These are phyloP conservation scores for Malassezia pachydermatis DNA, from an alignment of 1,284 basidiomycete genomes.

Conservation along the genomic window DNA sequence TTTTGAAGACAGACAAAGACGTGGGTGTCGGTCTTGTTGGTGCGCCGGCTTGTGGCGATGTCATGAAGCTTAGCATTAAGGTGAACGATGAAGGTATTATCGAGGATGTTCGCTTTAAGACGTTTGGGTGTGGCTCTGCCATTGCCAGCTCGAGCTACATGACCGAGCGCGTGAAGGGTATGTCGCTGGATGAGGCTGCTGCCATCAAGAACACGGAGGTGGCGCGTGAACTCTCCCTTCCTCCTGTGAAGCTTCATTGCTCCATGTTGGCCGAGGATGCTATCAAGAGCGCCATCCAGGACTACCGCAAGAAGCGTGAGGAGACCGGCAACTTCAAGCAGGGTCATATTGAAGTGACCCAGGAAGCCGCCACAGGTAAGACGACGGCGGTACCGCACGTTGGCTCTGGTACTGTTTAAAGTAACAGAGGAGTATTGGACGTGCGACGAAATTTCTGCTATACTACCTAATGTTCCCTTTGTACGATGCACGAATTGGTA, in stretches of 20 bases:
- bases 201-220: slow-evolving; percentile 99
- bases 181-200: slow-evolving; percentile 84
- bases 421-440: no score
- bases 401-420: slow-evolving; percentile 42
- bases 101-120: slow-evolving; percentile 89
- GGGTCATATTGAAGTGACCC: slow-evolving; percentile 67
- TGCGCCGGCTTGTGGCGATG: slow-evolving; percentile 85
- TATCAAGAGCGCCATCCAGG: slow-evolving; percentile 56
- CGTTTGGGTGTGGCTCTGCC: slow-evolving; percentile 68
- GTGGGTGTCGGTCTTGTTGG: slow-evolving; percentile 97
- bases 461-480: neutral
- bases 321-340: slow-evolving; percentile 38
- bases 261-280: slow-evolving; percentile 95
- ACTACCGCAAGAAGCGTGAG: slow-evolving; percentile 40
- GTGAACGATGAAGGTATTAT: slow-evolving; percentile 89
- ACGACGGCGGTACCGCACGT: slow-evolving; percentile 60
- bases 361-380: slow-evolving; percentile 59
- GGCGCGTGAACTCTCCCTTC: slow-evolving; percentile 73
- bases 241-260: slow-evolving; percentile 75
- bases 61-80: slow-evolving; percentile 98
- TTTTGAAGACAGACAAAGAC: slow-evolving; percentile 78
- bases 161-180: slow-evolving; percentile 91
- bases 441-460: no score
- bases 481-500: neutral
- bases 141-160: slow-evolving; percentile 65